These are phyloP conservation scores for Lecanicillium sp. DNA, from an alignment of 2,329 filamentous ascomycete species.

Conservation along the genomic window DNA sequence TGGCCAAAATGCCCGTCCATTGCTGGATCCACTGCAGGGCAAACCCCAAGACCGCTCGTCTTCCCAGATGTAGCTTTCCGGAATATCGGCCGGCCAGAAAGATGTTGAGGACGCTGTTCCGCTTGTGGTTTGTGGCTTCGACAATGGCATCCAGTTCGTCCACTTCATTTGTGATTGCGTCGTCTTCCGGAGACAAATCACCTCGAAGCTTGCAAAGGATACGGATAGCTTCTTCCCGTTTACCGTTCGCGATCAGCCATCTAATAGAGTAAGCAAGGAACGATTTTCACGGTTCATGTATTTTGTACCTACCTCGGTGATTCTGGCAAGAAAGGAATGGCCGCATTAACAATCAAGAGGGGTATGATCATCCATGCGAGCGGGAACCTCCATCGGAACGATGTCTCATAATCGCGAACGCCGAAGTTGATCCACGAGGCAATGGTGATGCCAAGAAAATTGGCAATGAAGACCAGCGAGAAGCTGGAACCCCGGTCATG, in stretches of 20 bases:
- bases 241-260: slow-evolving; percentile 29
- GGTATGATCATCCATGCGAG: slow-evolving; percentile 33
- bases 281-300: background rate
- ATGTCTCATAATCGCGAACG: slow-evolving; percentile 17
- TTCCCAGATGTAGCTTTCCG: slow-evolving; percentile 27
- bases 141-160: slow-evolving; percentile 32
- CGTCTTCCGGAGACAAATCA: slow-evolving; percentile 23
- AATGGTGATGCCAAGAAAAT: slow-evolving; percentile 41
- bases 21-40: slow-evolving; percentile 34
- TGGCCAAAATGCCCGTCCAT: slow-evolving; percentile 35
- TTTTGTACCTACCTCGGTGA: slow-evolving; percentile 28
- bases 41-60: slow-evolving; percentile 31
- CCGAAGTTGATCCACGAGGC: slow-evolving; percentile 33
- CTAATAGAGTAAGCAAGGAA: slow-evolving; percentile 7
- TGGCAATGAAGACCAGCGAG: slow-evolving; percentile 43
- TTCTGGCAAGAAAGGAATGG: slow-evolving; percentile 35
- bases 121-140: slow-evolving; percentile 28
- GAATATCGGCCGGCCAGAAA: slow-evolving; percentile 27
- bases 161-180: slow-evolving; percentile 24
- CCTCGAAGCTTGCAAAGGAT: slow-evolving; percentile 24
- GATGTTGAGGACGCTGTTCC: slow-evolving; percentile 30
- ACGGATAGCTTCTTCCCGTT: slow-evolving; percentile 22
- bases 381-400: slow-evolving; percentile 29
- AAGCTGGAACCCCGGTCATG: slow-evolving; percentile 37
- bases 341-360: slow-evolving; percentile 28